These are phyloP conservation scores for Naegleria lovaniensis DNA, from an alignment of 208 protist genomes.

Conservation along the genomic window DNA sequence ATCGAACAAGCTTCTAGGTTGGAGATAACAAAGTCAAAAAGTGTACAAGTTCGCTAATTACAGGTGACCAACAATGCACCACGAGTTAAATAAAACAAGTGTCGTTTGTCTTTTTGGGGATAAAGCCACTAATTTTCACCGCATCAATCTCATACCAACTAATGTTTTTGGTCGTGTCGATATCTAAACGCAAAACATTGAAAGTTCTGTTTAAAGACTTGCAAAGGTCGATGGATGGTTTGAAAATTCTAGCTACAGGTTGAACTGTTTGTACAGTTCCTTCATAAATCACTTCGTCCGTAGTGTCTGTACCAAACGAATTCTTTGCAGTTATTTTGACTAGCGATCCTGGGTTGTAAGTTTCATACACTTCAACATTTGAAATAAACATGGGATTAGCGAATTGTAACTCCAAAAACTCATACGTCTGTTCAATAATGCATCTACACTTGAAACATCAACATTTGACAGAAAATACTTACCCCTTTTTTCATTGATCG, in stretches of 20 bases:
- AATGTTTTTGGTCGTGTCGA: neutral
- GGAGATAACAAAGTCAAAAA: too few relatives aligned
- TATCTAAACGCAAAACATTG: neutral
- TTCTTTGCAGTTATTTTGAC: neutral
- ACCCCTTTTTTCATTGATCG: too few relatives aligned
- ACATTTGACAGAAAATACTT: too few relatives aligned
- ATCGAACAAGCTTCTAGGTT: too few relatives aligned
- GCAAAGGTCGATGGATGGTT: neutral
- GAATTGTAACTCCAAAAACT: constrained; percentile 12
- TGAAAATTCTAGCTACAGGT: neutral
- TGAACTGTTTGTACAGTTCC: neutral
- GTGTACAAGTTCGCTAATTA: too few relatives aligned
- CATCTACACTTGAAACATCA: too few relatives aligned
- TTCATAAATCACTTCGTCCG: neutral
- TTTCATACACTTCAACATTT: neutral
- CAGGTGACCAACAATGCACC: too few relatives aligned
- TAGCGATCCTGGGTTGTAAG: neutral
- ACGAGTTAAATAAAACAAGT: too few relatives aligned
- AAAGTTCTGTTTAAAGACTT: neutral
- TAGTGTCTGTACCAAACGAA: too few relatives aligned
- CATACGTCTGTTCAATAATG: neutral
- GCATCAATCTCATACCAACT: constrained; percentile 19
- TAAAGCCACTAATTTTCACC: neutral
- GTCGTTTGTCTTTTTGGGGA: neutral
- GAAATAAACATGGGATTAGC: neutral